A percentile compares a stretch with the other conserved stretches of the same genome.
Evolutionary conservation across 202 grass and related monocot genomes (phyloP).

Genomic region (Digitaria exilis): DNA sequence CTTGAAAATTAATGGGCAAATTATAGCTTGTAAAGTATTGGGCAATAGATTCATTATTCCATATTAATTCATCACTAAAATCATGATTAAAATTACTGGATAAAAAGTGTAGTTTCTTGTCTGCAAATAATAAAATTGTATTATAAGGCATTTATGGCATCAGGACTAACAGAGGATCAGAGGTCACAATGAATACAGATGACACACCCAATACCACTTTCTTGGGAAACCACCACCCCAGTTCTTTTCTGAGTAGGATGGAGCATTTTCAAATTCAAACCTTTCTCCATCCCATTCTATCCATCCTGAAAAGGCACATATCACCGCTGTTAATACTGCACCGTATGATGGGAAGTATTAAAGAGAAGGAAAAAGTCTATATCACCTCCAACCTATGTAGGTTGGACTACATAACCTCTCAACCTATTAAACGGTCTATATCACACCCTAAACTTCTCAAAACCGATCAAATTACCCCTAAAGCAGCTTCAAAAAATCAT

Average conservation of each 20-base stretch:
- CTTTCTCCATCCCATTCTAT: slow-evolving; percentile 93
- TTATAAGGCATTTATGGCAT: slow-evolving; percentile 16
- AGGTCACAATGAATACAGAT: slow-evolving; percentile 36
- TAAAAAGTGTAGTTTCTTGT: not conserved
- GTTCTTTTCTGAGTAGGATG: slow-evolving; percentile 98
- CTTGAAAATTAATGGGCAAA: not conserved
- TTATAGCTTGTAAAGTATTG: not conserved
- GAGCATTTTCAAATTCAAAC: slow-evolving; percentile 97
- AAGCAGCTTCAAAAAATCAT: too few relatives aligned
- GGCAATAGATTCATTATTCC: not conserved
- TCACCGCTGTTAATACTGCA: not conserved
- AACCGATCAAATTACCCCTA: too few relatives aligned
- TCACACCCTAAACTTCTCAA: too few relatives aligned
- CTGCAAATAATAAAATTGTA: slow-evolving; percentile 10
- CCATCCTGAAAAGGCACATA: slow-evolving; percentile 67
- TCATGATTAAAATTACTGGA: not conserved
- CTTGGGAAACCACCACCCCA: slow-evolving; percentile 92
- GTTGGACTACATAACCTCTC: too few relatives aligned
- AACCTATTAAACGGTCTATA: too few relatives aligned
- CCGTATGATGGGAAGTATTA: not conserved
- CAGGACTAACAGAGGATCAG: slow-evolving; percentile 15
- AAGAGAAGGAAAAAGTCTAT: too few relatives aligned
- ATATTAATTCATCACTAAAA: too few relatives aligned
- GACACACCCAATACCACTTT: slow-evolving; percentile 96
- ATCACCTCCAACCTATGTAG: too few relatives aligned